Base-by-base conservation (phyloP, 1,139 yeast species). In the Meyerozyma guilliermondii region DNA sequence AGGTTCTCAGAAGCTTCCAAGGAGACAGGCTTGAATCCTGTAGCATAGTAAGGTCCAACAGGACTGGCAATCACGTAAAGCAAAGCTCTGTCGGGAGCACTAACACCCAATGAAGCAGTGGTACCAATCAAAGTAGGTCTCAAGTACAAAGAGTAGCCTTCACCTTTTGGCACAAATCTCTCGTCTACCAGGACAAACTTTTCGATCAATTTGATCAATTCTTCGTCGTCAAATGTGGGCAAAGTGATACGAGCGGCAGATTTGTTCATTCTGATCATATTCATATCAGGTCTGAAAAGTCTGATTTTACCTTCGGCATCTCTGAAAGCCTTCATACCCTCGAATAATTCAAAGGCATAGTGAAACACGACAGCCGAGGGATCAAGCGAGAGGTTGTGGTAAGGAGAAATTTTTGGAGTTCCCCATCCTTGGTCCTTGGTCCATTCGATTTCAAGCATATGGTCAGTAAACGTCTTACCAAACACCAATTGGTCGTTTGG, bases 41-140 rank as follows among this genome's bases (percentile, higher is more conserved):
- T 82, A 55, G 84, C 79, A 63, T 80, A 82, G 71, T 86, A 86
- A 31, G 98, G 97, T 27, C 98, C 98, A 23, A 91, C 98, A 14
- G 98, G 98, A 14, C 95, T 87, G 35, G 91, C 87, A 65, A 92
- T 89, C 41, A 89, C 87, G 62, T 68, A 92, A 50, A 92, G 70
- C 46, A 87, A 70, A 4, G 98, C 97, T 55, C 72, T 81, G 54
- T 79, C 78, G 40, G 98, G 98, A 34, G 80, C 67, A 44, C 81
- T 74, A 44, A 92, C 96, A 48, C 98, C 98, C 46, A 92, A 75
- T 39, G 87, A 82, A 38, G 85, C 79, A 46, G 89, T 79, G 46
- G 97, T 91, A 56, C 98, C 98, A 55, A 92, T 92, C 71, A 92
- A 65, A 35, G 97, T 87, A 44, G 98, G 98, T 64, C 98, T 82